Evolutionary conservation across 441 rosid species (phyloP).

Genomic region (Euphorbia schlechtendalii): DNA sequence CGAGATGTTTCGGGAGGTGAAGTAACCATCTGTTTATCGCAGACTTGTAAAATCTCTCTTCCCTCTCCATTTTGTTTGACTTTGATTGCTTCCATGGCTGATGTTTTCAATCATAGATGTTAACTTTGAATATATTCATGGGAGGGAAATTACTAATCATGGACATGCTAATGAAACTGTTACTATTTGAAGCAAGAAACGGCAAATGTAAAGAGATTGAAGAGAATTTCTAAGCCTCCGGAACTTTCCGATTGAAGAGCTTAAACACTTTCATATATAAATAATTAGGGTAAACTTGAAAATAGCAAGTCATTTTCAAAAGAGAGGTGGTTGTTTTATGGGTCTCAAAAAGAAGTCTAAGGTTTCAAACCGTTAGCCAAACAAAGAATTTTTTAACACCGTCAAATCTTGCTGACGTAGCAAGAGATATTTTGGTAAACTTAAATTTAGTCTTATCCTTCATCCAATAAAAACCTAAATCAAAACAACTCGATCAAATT

Average conservation of each 20-base stretch:
- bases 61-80: background rate
- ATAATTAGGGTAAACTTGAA: too few relatives aligned
- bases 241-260: background rate
- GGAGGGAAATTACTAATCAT: background rate
- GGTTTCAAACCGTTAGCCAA: too few relatives aligned
- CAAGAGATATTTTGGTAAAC: too few relatives aligned
- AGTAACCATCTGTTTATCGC: background rate
- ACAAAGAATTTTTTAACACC: too few relatives aligned
- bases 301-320: too few relatives aligned
- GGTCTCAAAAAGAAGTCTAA: too few relatives aligned
- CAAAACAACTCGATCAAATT: too few relatives aligned
- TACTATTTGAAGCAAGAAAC: background rate
- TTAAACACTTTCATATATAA: background rate
- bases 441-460: too few relatives aligned
- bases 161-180: background rate
- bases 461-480: too few relatives aligned
- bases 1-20: slow-evolving; percentile 48
- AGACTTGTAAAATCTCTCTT: slow-evolving; percentile 4
- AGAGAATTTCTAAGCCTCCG: background rate
- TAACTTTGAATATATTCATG: background rate
- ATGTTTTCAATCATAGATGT: background rate
- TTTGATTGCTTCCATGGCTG: background rate
- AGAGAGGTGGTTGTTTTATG: too few relatives aligned
- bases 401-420: too few relatives aligned
- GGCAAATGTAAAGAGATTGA: background rate